phyloP scores from a whole-genome alignment of 2,329 filamentous ascomycete genomes.

The Diaporthe capsici region DNA sequence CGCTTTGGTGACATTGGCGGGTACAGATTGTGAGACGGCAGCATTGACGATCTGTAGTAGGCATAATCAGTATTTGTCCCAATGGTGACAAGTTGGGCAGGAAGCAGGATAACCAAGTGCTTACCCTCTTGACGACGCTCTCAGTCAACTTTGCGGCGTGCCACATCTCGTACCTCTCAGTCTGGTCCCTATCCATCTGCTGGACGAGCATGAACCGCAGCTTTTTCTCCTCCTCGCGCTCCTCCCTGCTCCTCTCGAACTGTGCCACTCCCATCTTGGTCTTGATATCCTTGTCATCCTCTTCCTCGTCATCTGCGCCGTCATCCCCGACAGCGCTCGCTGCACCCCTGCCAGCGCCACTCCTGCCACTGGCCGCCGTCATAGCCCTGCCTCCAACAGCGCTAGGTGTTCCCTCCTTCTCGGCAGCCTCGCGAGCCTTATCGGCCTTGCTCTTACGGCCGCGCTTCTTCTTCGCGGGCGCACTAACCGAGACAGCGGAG shows the following conservation, averaged over 20 bases:
- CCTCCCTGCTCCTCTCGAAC: slow-evolving; percentile 61
- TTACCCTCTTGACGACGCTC: slow-evolving; percentile 76
- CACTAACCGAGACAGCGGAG: slow-evolving; percentile 66
- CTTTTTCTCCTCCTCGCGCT: slow-evolving; percentile 76
- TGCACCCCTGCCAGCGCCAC: slow-evolving; percentile 53
- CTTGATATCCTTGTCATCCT: slow-evolving; percentile 50
- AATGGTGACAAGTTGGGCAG: not conserved
- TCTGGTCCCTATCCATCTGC: slow-evolving; percentile 76
- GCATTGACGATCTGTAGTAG: slow-evolving; percentile 78
- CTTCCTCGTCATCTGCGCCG: slow-evolving; percentile 60
- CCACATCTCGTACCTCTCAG: slow-evolving; percentile 79
- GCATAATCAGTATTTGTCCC: slow-evolving; percentile 26
- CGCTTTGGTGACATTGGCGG: slow-evolving; percentile 79
- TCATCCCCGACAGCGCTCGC: slow-evolving; percentile 68
- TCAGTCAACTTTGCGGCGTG: slow-evolving; percentile 78
- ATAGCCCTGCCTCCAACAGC: slow-evolving; percentile 61
- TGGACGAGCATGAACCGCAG: slow-evolving; percentile 73
- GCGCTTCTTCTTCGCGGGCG: slow-evolving; percentile 70
- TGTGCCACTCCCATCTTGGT: slow-evolving; percentile 49
- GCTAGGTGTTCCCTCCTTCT: slow-evolving; percentile 55
- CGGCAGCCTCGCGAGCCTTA: slow-evolving; percentile 61
- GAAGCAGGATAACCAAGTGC: slow-evolving; percentile 42
- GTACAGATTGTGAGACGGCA: slow-evolving; percentile 84
- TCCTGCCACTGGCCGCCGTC: slow-evolving; percentile 59
- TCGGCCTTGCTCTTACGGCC: slow-evolving; percentile 72